Base-by-base conservation (phyloP, 2,329 filamentous ascomycete species). In the Venturia nashicola region DNA sequence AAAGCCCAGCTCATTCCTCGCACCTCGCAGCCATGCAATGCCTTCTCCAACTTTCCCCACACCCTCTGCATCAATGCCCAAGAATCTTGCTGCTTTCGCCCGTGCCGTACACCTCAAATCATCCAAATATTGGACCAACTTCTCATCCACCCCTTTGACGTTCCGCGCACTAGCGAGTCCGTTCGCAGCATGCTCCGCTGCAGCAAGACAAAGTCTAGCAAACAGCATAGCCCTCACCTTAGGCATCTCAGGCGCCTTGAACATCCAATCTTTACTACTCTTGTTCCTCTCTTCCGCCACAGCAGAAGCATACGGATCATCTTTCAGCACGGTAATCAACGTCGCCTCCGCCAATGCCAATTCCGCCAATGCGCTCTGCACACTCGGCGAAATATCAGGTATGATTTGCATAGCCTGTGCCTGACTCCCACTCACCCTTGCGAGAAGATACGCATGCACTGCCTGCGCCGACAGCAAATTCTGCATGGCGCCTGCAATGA, bases 211-310 rank as follows among this genome's bases (percentile, higher is more conserved):
- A 8, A 97, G 79, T 0, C 93, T 82, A 1, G 91, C 91, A 71
- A 95, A 95, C 1, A 99, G 80, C 70, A 95, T 87, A 9, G 91
- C 91, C 59, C 93, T 86, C 20, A 96, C 91, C 72, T 93, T 92
- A 39, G 91, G 89, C 60, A 97, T 90, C 61, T 91, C 86, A 0
- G 93, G 91, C 0, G 91, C 84, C 70, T 89, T 90, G 74, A 94
- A 95, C 91, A 97, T 97, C 93, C 93, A 99, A 68, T 97, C 93
- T 66, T 84, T 91, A 73, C 92, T 91, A 68, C 87, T 86, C 62
- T 87, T 84, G 71, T 96, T 95, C 59, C 92, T 83, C 64, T 87
- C 85, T 70, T 96, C 90, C 0, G 91, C 86, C 2, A 96, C 87
- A 7, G 87, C 83, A 1, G 88, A 86, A 0, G 93, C 88, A 71